These are phyloP conservation scores for Babesia ovata DNA, from an alignment of 169 alveolate genomes.

Conservation along the genomic window DNA sequence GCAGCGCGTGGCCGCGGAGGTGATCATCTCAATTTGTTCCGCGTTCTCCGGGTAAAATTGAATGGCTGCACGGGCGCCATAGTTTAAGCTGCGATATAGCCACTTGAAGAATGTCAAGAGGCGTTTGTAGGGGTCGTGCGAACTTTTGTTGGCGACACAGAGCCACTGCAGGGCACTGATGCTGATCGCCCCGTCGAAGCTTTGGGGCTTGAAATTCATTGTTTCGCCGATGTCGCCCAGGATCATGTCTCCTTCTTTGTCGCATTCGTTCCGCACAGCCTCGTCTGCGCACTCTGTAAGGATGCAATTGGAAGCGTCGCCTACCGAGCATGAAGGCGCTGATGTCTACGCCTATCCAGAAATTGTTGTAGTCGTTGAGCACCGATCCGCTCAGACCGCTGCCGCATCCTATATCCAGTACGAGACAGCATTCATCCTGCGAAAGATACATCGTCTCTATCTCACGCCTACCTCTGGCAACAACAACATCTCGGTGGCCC, in stretches of 20 bases:
- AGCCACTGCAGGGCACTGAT: conserved; percentile 96
- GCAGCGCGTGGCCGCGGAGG: conserved; percentile 90
- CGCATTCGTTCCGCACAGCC: conserved; percentile 40
- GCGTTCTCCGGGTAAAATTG: conserved; percentile 96
- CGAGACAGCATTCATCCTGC: conserved; percentile 81
- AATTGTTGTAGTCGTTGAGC: conserved; percentile 86
- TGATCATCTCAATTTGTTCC: conserved; percentile 91
- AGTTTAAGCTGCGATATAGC: conserved; percentile 49
- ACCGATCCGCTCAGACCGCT: conserved; percentile 93
- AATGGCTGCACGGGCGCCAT: conserved; percentile 77
- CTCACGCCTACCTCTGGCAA: conserved; percentile 77
- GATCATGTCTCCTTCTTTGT: conserved; percentile 80
- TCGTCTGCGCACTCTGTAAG: conserved; percentile 21
- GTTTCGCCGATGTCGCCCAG: conserved; percentile 86
- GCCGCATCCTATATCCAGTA: conserved; percentile 98
- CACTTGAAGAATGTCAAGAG: conserved; percentile 87
- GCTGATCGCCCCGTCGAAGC: conserved; percentile 75
- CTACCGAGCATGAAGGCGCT: conserved; percentile 91
- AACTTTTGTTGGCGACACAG: conserved; percentile 90
- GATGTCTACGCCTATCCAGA: conserved; percentile 96
- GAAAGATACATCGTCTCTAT: conserved; percentile 37
- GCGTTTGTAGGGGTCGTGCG: conserved; percentile 90
- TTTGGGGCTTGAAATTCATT: conserved; percentile 46
- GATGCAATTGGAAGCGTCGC: neutral
- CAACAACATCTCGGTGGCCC: conserved; percentile 87